Percentiles rank a stretch among this genome's conserved stretches.
phyloP scores from a whole-genome alignment of 2,329 filamentous ascomycete genomes.

The Mycosphaerella sp. region DNA sequence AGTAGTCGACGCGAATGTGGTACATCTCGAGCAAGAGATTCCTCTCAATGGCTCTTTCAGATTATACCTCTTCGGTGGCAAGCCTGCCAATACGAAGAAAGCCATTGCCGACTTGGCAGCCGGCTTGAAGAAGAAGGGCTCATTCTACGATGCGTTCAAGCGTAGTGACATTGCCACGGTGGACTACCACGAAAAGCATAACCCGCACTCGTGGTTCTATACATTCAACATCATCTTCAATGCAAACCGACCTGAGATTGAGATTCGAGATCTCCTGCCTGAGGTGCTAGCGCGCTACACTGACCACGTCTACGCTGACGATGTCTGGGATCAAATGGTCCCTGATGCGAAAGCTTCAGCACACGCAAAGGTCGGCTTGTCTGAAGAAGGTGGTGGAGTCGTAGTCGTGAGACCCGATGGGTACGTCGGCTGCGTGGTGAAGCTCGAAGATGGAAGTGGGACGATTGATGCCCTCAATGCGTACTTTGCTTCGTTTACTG shows the following conservation, averaged over 20 bases:
- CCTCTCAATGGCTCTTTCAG: conserved; percentile 84
- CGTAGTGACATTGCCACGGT: conserved; percentile 57
- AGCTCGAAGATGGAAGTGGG: conserved; percentile 66
- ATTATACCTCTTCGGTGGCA: conserved; percentile 78
- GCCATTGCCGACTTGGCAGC: conserved; percentile 66
- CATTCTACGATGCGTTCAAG: conserved; percentile 65
- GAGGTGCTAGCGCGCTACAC: conserved; percentile 65
- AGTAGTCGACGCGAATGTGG: conserved; percentile 81
- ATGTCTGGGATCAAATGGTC: conserved; percentile 65
- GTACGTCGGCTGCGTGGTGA: conserved; percentile 72
- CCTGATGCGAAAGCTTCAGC: conserved; percentile 66
- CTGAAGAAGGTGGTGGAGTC: conserved; percentile 66
- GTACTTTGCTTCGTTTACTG: conserved; percentile 71
- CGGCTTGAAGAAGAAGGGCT: conserved; percentile 58
- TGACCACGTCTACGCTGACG: conserved; percentile 81
- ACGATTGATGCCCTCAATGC: conserved; percentile 78
- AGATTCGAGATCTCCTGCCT: conserved; percentile 67
- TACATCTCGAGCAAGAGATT: conserved; percentile 84
- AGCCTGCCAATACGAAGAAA: conserved; percentile 50
- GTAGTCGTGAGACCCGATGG: conserved; percentile 83
- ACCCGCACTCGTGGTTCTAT: conserved; percentile 78
- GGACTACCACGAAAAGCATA: conserved; percentile 72
- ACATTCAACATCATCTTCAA: conserved; percentile 73
- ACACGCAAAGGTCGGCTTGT: conserved; percentile 80
- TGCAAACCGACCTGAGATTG: conserved; percentile 59